A percentile compares a stretch with the other conserved stretches of the same genome.
phyloP scores from a whole-genome alignment of 2,329 filamentous ascomycete genomes.

The Zymoseptoria passerinii region DNA sequence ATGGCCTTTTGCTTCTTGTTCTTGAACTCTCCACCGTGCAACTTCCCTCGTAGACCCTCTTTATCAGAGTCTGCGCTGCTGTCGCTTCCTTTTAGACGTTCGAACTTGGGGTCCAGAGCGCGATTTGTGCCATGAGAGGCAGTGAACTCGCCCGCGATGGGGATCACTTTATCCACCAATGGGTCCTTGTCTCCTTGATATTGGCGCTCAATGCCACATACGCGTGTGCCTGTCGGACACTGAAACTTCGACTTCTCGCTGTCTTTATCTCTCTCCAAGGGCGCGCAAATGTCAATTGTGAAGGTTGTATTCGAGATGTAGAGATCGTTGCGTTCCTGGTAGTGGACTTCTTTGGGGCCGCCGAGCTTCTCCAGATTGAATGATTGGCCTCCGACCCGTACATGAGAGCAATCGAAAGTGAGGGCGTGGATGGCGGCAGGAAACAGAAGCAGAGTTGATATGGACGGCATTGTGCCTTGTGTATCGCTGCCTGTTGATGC shows the following conservation, averaged over 20 bases:
- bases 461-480: slow-evolving; percentile 11
- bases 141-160: slow-evolving; percentile 65
- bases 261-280: slow-evolving; percentile 55
- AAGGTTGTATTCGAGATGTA: slow-evolving; percentile 66
- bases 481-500: background rate
- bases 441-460: slow-evolving; percentile 21
- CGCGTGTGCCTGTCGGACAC: slow-evolving; percentile 63
- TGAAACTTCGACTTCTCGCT: slow-evolving; percentile 41
- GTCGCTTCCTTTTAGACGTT: slow-evolving; percentile 56
- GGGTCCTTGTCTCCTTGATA: slow-evolving; percentile 44
- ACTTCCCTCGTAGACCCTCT: slow-evolving; percentile 62
- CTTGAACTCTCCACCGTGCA: slow-evolving; percentile 52
- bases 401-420: slow-evolving; percentile 54
- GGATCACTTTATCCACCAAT: slow-evolving; percentile 50
- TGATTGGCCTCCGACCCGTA: slow-evolving; percentile 49
- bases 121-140: slow-evolving; percentile 45
- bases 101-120: slow-evolving; percentile 56
- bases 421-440: slow-evolving; percentile 34
- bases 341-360: slow-evolving; percentile 62
- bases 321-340: slow-evolving; percentile 40
- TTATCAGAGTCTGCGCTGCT: slow-evolving; percentile 57
- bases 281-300: slow-evolving; percentile 67
- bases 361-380: slow-evolving; percentile 58
- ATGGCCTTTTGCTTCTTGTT: slow-evolving; percentile 62
- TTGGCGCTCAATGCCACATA: slow-evolving; percentile 64